Conservation (phyloP, 2,329 filamentous ascomycete species). For the Cercospora sp. region DNA sequence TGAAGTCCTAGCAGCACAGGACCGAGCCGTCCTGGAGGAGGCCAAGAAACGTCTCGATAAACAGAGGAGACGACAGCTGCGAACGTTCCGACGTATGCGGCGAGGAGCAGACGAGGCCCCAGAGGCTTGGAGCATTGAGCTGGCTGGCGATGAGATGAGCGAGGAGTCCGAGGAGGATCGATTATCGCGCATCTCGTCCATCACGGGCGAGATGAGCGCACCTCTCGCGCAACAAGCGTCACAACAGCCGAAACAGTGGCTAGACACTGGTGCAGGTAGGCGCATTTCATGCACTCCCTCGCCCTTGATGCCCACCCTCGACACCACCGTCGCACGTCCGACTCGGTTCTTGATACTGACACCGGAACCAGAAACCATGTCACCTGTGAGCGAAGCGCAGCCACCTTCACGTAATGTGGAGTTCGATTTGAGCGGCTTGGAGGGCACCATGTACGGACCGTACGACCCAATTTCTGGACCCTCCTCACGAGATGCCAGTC, state of each 20-base stretch:
- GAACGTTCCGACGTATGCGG: slow-evolving; percentile 36
- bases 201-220: slow-evolving; percentile 31
- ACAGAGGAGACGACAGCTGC: slow-evolving; percentile 42
- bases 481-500: slow-evolving; percentile 68
- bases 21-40: slow-evolving; percentile 46
- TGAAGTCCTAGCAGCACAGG: slow-evolving; percentile 45
- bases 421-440: slow-evolving; percentile 56
- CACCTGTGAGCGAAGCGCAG: slow-evolving; percentile 18
- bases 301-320: slow-evolving; percentile 25
- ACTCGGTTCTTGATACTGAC: slow-evolving; percentile 30
- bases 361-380: slow-evolving; percentile 31
- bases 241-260: slow-evolving; percentile 23
- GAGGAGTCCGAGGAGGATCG: slow-evolving; percentile 39
- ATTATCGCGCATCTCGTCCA: slow-evolving; percentile 40
- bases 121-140: slow-evolving; percentile 81
- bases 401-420: slow-evolving; percentile 8
- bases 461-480: slow-evolving; percentile 52
- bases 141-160: slow-evolving; percentile 63
- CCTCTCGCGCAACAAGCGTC: slow-evolving; percentile 20
- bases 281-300: slow-evolving; percentile 32
- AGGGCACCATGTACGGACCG: slow-evolving; percentile 75
- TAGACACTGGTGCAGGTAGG: slow-evolving; percentile 24
- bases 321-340: slow-evolving; percentile 20
- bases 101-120: slow-evolving; percentile 44
- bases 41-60: slow-evolving; percentile 59